These are phyloP conservation scores for Saussurea involucrata DNA, from an alignment of 129 eudicot genomes.

Conservation along the genomic window DNA sequence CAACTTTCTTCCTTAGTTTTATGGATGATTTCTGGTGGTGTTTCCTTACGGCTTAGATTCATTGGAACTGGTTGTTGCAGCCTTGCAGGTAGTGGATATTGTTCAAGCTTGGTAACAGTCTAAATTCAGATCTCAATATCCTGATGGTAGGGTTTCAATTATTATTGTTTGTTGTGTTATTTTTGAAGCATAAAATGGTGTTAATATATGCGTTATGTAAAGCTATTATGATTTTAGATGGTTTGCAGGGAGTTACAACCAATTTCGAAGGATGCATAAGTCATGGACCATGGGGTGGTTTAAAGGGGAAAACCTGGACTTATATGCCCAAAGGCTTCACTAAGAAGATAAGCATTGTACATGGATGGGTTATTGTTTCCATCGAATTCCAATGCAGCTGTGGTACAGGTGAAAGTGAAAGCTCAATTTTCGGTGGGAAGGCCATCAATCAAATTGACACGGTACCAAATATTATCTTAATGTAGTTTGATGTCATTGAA, in stretches of 20 bases:
- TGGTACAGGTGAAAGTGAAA: background rate
- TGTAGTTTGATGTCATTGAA: too few relatives aligned
- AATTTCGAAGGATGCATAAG: background rate
- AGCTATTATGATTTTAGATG: background rate
- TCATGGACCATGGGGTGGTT: conserved; percentile 15
- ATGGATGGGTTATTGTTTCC: background rate
- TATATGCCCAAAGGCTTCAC: background rate
- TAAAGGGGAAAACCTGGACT: background rate
- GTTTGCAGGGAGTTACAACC: background rate
- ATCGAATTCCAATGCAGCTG: background rate
- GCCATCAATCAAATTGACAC: background rate
- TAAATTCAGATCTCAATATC: background rate
- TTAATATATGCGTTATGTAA: background rate
- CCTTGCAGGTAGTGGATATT: conserved; percentile 1
- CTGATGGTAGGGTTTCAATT: background rate
- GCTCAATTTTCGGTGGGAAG: background rate
- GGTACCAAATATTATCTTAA: background rate
- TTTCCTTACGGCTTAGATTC: background rate
- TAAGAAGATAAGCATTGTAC: background rate
- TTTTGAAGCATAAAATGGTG: background rate
- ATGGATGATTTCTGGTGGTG: too few relatives aligned
- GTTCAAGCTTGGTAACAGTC: background rate
- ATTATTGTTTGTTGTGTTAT: too few relatives aligned
- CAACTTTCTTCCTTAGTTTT: too few relatives aligned
- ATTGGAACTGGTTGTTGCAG: background rate